Evolutionary conservation across 2,329 filamentous ascomycete species (phyloP).

Genomic region (Periconia sp.): DNA sequence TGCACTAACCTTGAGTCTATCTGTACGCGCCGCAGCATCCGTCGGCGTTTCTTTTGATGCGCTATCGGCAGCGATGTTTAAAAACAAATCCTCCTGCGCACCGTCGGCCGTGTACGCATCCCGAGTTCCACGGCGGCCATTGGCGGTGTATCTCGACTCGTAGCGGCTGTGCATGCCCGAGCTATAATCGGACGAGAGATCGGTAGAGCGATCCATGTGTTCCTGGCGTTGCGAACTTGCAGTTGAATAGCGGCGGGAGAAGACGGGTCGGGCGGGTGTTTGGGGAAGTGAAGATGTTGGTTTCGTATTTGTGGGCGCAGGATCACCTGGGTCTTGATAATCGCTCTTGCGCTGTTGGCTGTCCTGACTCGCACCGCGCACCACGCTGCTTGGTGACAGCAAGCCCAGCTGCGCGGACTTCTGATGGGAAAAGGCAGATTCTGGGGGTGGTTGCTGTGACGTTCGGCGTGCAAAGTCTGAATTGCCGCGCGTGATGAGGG

Average conservation of each 20-base stretch:
- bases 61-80: slow-evolving; percentile 45
- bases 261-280: not conserved
- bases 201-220: slow-evolving; percentile 31
- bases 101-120: slow-evolving; percentile 26
- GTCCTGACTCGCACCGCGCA: slow-evolving; percentile 13
- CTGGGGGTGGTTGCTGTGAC: slow-evolving; percentile 29
- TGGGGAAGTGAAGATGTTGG: slow-evolving; percentile 9
- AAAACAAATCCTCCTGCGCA: slow-evolving; percentile 44
- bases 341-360: slow-evolving; percentile 15
- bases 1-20: slow-evolving; percentile 35
- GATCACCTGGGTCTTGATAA: slow-evolving; percentile 16
- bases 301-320: slow-evolving; percentile 13
- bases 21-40: slow-evolving; percentile 29
- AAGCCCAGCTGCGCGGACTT: slow-evolving; percentile 25
- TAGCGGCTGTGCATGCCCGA: slow-evolving; percentile 29
- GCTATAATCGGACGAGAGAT: slow-evolving; percentile 35
- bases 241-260: slow-evolving; percentile 15
- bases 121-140: slow-evolving; percentile 17
- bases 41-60: slow-evolving; percentile 26
- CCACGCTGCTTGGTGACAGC: slow-evolving; percentile 21
- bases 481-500: slow-evolving; percentile 50
- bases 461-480: slow-evolving; percentile 34
- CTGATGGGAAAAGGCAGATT: slow-evolving; percentile 31
- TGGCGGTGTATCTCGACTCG: slow-evolving; percentile 18
- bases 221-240: slow-evolving; percentile 5